Evolutionary conservation across 495 filamentous ascomycete species (phyloP), one percentile per base, ranked within the genome.

Genomic region (Neurospora sp.): DNA sequence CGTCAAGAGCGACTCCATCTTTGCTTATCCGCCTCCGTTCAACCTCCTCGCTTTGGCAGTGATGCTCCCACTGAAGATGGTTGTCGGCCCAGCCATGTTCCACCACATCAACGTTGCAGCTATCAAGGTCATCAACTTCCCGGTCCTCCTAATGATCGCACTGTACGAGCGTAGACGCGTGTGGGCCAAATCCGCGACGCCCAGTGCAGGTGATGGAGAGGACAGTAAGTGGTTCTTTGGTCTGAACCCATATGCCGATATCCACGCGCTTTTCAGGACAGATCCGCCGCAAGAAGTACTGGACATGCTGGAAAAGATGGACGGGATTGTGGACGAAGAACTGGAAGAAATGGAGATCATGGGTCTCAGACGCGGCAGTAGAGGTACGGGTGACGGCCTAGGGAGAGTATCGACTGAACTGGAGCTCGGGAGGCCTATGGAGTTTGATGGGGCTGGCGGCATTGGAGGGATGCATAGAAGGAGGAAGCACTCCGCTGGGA

Each of bases 11-110:
- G 89, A 91, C 69, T 82, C 88, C 70, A 84, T 90, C 62, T 91
- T 91, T 72, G 84, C 89, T 11, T 91, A 90, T 76, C 84, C 85
- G 42, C 88, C 89, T 1, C 89, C 89, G 3, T 88, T 90, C 82
- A 91, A 91, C 77, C 81, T 91, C 62, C 74, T 90, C 59, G 89
- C 89, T 16, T 79, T 91, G 20, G 27, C 86, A 39, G 76, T 88
- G 39, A 79, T 90, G 70, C 82, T 89, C 7, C 89, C 89, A 8
- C 81, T 91, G 35, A 90, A 89, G 74, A 83, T 87, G 71, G 39
- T 88, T 2, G 76, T 89, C 69, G 81, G 84, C 0, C 85, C 87
- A 1, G 83, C 85, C 46, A 86, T 84, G 79, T 90, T 90, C 72
- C 89, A 91, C 80, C 88, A 87, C 74, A 81, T 89, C 77, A 90